A percentile compares a stretch with the other conserved stretches of the same genome.
These are phyloP conservation scores for Hypocrella siamensis DNA, from an alignment of 2,329 filamentous ascomycete genomes.

Conservation along the genomic window DNA sequence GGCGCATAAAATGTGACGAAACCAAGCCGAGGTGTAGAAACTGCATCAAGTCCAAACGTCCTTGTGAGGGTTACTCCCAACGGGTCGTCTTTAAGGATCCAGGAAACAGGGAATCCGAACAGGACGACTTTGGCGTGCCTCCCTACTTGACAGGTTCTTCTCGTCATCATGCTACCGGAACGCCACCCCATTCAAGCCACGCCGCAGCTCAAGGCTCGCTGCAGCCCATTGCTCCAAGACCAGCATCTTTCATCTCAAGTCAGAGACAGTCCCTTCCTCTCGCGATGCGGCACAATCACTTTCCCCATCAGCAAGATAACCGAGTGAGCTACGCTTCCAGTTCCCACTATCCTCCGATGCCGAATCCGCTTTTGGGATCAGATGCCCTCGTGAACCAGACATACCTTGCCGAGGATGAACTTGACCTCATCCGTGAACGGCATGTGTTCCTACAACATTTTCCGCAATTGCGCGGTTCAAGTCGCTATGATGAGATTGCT, in stretches of 20 bases:
- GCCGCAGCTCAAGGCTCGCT: conserved; percentile 22
- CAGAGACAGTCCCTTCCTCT: conserved; percentile 5
- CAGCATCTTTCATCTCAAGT: conserved; percentile 16
- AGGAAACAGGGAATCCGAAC: conserved; percentile 13
- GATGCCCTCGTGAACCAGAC: conserved; percentile 2
- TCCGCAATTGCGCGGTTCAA: neutral
- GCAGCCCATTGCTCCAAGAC: conserved; percentile 35
- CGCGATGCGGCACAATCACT: conserved; percentile 1
- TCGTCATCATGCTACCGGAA: conserved; percentile 12
- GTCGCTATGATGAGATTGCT: neutral
- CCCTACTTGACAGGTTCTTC: conserved; percentile 27
- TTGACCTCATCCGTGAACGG: conserved; percentile 1
- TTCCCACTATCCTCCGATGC: conserved; percentile 4
- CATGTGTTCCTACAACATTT: neutral
- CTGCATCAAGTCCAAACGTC: conserved; percentile 71
- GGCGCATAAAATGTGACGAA: conserved; percentile 95
- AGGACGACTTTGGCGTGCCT: conserved; percentile 26
- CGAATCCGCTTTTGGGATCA: conserved; percentile 8
- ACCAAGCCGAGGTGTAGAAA: conserved; percentile 70
- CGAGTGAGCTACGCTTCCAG: conserved; percentile 2
- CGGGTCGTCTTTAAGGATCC: conserved; percentile 68
- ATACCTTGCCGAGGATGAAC: conserved; percentile 3
- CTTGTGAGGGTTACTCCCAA: conserved; percentile 73
- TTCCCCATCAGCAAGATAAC: neutral
- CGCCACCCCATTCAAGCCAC: conserved; percentile 12